These are phyloP conservation scores for Cymbopogon citratus DNA, from an alignment of 176 grass and related monocot genomes.

Conservation along the genomic window DNA sequence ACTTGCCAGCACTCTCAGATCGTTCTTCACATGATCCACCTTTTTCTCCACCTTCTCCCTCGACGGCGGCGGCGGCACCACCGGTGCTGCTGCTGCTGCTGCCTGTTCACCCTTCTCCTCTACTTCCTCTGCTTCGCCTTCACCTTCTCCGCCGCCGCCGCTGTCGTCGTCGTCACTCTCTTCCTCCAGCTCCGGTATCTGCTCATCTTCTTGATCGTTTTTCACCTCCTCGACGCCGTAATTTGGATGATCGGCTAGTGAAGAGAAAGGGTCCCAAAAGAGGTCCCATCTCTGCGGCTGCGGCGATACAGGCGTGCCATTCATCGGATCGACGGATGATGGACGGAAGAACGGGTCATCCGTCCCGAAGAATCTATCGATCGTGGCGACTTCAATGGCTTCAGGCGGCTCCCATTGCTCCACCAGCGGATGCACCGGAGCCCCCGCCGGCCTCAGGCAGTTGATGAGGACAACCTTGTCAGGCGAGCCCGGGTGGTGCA, in stretches of 20 bases:
- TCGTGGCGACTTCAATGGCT: conserved; percentile 31
- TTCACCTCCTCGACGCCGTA: conserved; percentile 20
- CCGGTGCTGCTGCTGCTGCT: background rate
- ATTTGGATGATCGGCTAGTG: background rate
- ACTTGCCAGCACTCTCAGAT: conserved; percentile 25
- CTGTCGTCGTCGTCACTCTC: background rate
- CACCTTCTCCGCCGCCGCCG: background rate
- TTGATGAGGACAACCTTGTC: conserved; percentile 37
- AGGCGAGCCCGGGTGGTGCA: conserved; percentile 33
- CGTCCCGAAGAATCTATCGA: conserved; percentile 41
- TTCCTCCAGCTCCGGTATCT: conserved; percentile 46
- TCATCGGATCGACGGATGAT: background rate
- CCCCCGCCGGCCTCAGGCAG: conserved; percentile 20
- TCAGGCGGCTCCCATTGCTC: conserved; percentile 48
- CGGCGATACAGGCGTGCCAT: background rate
- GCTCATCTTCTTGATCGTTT: background rate
- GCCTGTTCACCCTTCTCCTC: background rate
- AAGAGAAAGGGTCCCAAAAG: conserved; percentile 58
- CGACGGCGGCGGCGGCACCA: background rate
- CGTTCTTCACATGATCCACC: conserved; percentile 35
- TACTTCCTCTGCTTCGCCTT: background rate
- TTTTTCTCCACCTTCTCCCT: background rate
- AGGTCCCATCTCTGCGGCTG: conserved; percentile 28
- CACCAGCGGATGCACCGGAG: conserved; percentile 31
- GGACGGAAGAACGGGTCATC: conserved; percentile 28